Evolutionary conservation across 805 yeast species (phyloP).

Genomic region (Soucietia sequanensis): DNA sequence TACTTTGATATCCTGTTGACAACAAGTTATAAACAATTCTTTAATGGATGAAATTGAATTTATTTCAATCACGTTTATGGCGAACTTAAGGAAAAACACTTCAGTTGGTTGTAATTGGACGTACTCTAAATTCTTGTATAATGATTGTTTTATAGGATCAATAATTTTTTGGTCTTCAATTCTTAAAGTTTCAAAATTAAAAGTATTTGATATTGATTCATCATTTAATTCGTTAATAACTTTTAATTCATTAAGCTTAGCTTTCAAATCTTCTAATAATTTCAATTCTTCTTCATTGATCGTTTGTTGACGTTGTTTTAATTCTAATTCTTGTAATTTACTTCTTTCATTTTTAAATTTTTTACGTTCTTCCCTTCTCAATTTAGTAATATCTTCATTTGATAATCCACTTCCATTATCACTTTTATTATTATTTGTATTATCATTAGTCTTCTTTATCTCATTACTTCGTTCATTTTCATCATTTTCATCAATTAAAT

Average conservation of each 20-base stretch:
- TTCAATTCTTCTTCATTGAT: slow-evolving; percentile 21
- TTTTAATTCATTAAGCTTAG: slow-evolving; percentile 16
- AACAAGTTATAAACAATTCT: slow-evolving; percentile 27
- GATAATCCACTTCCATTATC: slow-evolving; percentile 24
- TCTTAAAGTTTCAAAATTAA: slow-evolving; percentile 4
- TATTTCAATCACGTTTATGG: slow-evolving; percentile 48
- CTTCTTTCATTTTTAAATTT: slow-evolving; percentile 71
- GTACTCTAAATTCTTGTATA: slow-evolving; percentile 33
- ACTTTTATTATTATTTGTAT: too few relatives aligned
- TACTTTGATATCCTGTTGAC: slow-evolving; percentile 11
- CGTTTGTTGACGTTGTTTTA: slow-evolving; percentile 32
- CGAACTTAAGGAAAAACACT: slow-evolving; percentile 64
- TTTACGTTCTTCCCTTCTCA: slow-evolving; percentile 68
- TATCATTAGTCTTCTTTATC: too few relatives aligned
- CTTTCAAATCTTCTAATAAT: slow-evolving; percentile 16
- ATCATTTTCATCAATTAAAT: slow-evolving; percentile 42
- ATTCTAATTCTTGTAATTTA: slow-evolving; percentile 48
- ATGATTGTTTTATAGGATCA: slow-evolving; percentile 13
- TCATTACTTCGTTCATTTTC: slow-evolving; percentile 12
- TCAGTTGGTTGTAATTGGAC: slow-evolving; percentile 78
- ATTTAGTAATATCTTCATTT: slow-evolving; percentile 75
- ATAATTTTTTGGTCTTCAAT: slow-evolving; percentile 15
- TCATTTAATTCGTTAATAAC: slow-evolving; percentile 7
- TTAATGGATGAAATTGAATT: slow-evolving; percentile 13
- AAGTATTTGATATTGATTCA: background rate